Percentiles rank a stretch among this genome's conserved stretches.
Evolutionary conservation across 192 early-diverging fungal genomes (phyloP).

Genomic region (Backusella psychrophila): DNA sequence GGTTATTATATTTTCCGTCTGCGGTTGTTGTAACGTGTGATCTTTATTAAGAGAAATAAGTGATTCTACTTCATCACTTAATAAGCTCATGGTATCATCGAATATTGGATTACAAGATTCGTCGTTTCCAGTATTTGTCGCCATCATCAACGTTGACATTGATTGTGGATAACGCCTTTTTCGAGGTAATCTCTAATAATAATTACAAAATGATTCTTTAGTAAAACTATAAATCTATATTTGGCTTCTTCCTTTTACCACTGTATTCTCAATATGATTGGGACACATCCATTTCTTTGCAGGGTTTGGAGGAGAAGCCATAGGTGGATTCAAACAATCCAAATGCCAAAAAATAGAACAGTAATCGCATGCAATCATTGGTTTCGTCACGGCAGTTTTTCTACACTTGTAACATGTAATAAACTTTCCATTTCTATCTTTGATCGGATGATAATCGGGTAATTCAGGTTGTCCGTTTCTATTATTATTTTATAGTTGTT

Average conservation of each 20-base stretch:
- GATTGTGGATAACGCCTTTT: neutral
- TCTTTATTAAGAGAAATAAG: neutral
- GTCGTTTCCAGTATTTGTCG: neutral
- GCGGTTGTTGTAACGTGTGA: neutral
- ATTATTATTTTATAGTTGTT: neutral
- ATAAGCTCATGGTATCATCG: neutral
- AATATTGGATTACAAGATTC: neutral
- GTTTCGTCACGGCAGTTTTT: constrained; percentile 34
- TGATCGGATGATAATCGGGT: constrained; percentile 32
- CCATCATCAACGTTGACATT: neutral
- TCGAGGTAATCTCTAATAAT: neutral
- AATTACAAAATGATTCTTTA: neutral
- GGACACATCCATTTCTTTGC: constrained; percentile 57
- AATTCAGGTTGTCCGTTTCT: constrained; percentile 28
- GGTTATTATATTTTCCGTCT: constrained; percentile 2
- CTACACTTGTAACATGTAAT: constrained; percentile 43
- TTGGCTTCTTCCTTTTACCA: constrained; percentile 27
- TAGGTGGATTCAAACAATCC: constrained; percentile 50
- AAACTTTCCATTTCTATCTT: constrained; percentile 36
- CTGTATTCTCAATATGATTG: constrained; percentile 42
- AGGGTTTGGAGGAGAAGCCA: constrained; percentile 42
- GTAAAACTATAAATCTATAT: neutral
- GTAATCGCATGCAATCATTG: constrained; percentile 51
- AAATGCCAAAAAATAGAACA: constrained; percentile 54
- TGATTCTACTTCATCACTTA: neutral